phyloP scores from a whole-genome alignment of 2,329 filamentous ascomycete species.

The Sclerotinia minor region DNA sequence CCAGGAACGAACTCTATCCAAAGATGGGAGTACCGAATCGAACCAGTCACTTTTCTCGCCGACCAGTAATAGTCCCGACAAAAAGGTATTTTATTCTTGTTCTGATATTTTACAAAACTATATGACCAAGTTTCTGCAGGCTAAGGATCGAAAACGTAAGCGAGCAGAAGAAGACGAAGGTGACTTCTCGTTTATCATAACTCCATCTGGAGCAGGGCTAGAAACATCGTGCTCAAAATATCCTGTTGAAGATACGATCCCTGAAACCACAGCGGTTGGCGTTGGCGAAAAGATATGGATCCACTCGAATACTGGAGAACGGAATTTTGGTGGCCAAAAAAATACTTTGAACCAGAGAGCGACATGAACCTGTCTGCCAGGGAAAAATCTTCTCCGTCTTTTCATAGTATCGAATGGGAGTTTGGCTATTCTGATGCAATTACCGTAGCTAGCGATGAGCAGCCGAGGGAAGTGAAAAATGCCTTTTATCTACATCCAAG shows the following conservation, averaged over 20 bases:
- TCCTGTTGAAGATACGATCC: not conserved
- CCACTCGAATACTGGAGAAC: constrained; percentile 13
- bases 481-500: constrained; percentile 42
- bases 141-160: constrained; percentile 21
- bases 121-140: constrained; percentile 31
- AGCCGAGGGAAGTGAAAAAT: constrained; percentile 44
- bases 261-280: not conserved
- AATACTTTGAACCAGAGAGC: constrained; percentile 17
- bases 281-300: not conserved
- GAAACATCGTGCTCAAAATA: constrained; percentile 14
- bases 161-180: constrained; percentile 14
- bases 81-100: constrained; percentile 31
- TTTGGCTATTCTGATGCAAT: constrained; percentile 18
- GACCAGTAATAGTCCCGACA: constrained; percentile 30
- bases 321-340: not conserved
- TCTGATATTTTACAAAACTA: constrained; percentile 31
- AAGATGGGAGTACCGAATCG: constrained; percentile 24
- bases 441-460: constrained; percentile 44
- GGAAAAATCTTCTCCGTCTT: constrained; percentile 37
- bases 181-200: constrained; percentile 14
- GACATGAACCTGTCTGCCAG: constrained; percentile 38
- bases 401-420: constrained; percentile 38
- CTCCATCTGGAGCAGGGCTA: constrained; percentile 30
- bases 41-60: constrained; percentile 31
- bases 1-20: not conserved